These are phyloP conservation scores for Chaetomium sp. DNA, from an alignment of 2,329 filamentous ascomycete species.

Conservation along the genomic window DNA sequence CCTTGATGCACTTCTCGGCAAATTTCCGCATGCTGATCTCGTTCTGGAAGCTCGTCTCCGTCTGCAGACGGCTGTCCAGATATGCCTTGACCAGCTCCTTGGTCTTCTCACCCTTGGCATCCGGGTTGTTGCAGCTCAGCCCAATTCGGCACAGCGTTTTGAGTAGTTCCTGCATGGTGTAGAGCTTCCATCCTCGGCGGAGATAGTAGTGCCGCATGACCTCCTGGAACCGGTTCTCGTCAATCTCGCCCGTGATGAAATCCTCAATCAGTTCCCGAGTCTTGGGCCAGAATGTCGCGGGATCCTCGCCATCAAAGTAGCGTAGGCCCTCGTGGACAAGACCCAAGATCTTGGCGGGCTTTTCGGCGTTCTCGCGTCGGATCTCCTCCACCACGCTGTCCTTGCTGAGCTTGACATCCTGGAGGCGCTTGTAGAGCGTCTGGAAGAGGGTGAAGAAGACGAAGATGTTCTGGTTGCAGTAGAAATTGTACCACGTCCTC, in stretches of 20 bases:
- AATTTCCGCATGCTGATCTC: slow-evolving; percentile 89
- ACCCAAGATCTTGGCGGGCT: slow-evolving; percentile 76
- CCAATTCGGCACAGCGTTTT: slow-evolving; percentile 74
- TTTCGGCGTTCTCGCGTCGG: slow-evolving; percentile 62
- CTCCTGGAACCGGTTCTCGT: slow-evolving; percentile 80
- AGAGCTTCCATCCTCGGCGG: slow-evolving; percentile 84
- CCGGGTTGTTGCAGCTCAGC: slow-evolving; percentile 73
- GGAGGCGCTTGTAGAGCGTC: slow-evolving; percentile 77
- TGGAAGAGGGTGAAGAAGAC: slow-evolving; percentile 94
- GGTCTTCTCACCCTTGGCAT: slow-evolving; percentile 81
- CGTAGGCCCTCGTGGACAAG: slow-evolving; percentile 72
- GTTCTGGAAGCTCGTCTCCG: slow-evolving; percentile 80
- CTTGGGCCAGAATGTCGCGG: slow-evolving; percentile 74
- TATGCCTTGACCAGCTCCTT: slow-evolving; percentile 85
- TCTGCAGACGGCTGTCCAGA: slow-evolving; percentile 69
- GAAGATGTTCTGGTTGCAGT: slow-evolving; percentile 84
- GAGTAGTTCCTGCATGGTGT: slow-evolving; percentile 85
- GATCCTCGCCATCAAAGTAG: slow-evolving; percentile 64
- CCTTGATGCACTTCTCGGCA: slow-evolving; percentile 87
- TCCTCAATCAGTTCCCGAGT: slow-evolving; percentile 82
- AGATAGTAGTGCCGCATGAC: slow-evolving; percentile 88
- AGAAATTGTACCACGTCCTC: slow-evolving; percentile 80
- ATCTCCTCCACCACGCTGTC: slow-evolving; percentile 68
- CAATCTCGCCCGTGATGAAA: slow-evolving; percentile 73
- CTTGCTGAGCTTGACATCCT: slow-evolving; percentile 76